A percentile compares a stretch with the other conserved stretches of the same genome.
phyloP scores from a whole-genome alignment of 208 protist species.

The Wallacemonas sp. region DNA sequence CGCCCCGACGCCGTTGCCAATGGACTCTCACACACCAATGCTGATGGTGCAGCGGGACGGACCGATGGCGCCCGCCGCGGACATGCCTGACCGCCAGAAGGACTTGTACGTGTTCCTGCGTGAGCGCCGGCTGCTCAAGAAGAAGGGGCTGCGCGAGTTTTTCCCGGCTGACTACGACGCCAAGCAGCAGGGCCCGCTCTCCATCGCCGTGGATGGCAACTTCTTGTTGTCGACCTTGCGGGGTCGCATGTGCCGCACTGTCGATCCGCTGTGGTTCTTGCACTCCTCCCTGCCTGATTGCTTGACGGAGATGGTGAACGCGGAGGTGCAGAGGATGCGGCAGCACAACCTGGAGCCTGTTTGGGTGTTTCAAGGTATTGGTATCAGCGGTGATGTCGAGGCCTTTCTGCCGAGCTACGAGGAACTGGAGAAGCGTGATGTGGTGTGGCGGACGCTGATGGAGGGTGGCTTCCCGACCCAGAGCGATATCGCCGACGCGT shows the following conservation, averaged over 20 bases:
- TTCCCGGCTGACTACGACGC: slow-evolving; percentile 48
- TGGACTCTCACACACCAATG: no score
- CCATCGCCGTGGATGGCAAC: slow-evolving; percentile 81
- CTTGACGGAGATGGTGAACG: slow-evolving; percentile 58
- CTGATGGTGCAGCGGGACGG: neutral
- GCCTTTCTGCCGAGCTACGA: slow-evolving; percentile 63
- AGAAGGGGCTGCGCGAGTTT: slow-evolving; percentile 37
- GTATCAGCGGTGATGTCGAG: slow-evolving; percentile 80
- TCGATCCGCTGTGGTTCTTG: slow-evolving; percentile 83
- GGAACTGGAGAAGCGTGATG: slow-evolving; percentile 54
- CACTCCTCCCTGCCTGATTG: slow-evolving; percentile 72
- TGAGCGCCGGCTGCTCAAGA: slow-evolving; percentile 55
- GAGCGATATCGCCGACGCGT: slow-evolving; percentile 57
- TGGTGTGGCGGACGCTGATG: slow-evolving; percentile 69
- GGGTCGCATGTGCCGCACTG: slow-evolving; percentile 40
- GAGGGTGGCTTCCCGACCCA: slow-evolving; percentile 45
- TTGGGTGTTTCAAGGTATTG: slow-evolving; percentile 84
- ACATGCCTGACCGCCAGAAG: slow-evolving; percentile 28
- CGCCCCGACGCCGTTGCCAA: neutral
- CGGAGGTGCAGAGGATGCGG: slow-evolving; percentile 70
- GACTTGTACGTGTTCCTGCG: slow-evolving; percentile 63
- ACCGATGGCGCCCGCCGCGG: slow-evolving; percentile 35
- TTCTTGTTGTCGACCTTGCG: slow-evolving; percentile 72
- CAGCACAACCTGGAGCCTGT: slow-evolving; percentile 67
- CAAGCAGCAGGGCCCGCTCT: slow-evolving; percentile 36